A percentile compares a stretch with the other conserved stretches of the same genome.
Conservation (phyloP, 2,329 filamentous ascomycete genomes). For the Sporothrix brunneoviolacea region DNA sequence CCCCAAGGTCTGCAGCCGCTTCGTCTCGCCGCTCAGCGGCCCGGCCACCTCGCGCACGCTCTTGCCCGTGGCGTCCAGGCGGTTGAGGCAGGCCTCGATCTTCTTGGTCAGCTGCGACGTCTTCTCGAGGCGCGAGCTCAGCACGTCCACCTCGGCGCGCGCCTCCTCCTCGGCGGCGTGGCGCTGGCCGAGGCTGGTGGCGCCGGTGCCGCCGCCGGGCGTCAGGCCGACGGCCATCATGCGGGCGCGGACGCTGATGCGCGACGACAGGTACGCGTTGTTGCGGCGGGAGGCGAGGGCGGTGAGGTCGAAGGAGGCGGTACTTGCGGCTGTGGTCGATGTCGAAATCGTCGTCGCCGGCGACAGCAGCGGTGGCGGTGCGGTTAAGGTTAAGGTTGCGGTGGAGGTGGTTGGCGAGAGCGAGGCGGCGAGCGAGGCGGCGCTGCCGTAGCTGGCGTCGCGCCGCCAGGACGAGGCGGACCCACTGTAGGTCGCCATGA, state of each 20-base stretch:
- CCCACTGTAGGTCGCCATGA: constrained; percentile 7
- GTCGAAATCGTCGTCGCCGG: no score
- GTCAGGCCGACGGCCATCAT: constrained; percentile 47
- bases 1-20: constrained; percentile 78
- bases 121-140: constrained; percentile 75
- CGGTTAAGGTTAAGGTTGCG: neutral
- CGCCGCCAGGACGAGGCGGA: neutral
- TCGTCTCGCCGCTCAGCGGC: constrained; percentile 87
- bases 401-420: neutral
- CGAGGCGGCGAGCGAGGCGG: constrained; percentile 3
- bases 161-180: constrained; percentile 60
- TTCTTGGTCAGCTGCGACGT: constrained; percentile 90
- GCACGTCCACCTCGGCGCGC: constrained; percentile 61
- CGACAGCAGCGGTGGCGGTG: neutral
- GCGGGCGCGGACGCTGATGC: no score
- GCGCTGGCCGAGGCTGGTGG: constrained; percentile 26
- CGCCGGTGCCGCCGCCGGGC: constrained; percentile 21
- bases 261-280: neutral
- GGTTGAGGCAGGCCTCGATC: constrained; percentile 79
- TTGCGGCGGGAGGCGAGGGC: neutral
- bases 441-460: constrained; percentile 1
- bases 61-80: constrained; percentile 81
- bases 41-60: constrained; percentile 88
- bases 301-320: no score
- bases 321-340: no score